Evolutionary conservation across 108 stramenopile species (phyloP).

Genomic region (Mayamaea pseudoterrestris): DNA sequence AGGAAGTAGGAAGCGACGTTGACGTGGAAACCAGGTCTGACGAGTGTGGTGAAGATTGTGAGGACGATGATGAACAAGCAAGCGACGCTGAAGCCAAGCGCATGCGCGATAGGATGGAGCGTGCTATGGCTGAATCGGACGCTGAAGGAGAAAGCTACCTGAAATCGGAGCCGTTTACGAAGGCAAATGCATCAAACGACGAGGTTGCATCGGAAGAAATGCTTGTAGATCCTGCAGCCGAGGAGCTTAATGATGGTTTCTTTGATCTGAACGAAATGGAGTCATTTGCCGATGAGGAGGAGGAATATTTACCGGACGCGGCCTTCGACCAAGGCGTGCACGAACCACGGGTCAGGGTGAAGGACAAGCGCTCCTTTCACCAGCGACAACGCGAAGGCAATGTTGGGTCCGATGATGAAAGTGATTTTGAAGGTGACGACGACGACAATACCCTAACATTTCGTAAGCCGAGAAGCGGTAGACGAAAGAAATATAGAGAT

Average conservation of each 20-base stretch:
- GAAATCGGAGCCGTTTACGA: conserved; percentile 8
- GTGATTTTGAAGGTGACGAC: conserved; percentile 35
- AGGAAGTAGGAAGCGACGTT: too few species aligned
- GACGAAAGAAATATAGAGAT: conserved; percentile 64
- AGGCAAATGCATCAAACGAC: conserved; percentile 9
- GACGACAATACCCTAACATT: conserved; percentile 23
- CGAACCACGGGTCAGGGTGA: conserved; percentile 8
- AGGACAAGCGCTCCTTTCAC: conserved; percentile 46
- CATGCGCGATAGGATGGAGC: conserved; percentile 70
- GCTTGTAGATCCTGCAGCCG: conserved; percentile 53
- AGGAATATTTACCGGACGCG: conserved; percentile 61
- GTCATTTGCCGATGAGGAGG: conserved; percentile 88
- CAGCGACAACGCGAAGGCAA: conserved; percentile 41
- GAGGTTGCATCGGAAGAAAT: too few species aligned
- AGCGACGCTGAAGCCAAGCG: conserved; percentile 48
- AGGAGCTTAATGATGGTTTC: conserved; percentile 83
- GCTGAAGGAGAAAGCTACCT: conserved; percentile 7
- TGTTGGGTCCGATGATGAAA: conserved; percentile 31
- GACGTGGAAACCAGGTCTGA: conserved; percentile 27
- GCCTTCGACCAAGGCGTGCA: conserved; percentile 34
- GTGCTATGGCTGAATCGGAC: conserved; percentile 68
- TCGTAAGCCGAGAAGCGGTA: conserved; percentile 11
- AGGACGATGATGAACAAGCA: conserved; percentile 32
- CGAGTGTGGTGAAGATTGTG: conserved; percentile 25
- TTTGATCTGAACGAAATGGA: conserved; percentile 95